Conservation (phyloP, 805 yeast genomes). For the Saccharomycopsis fibuligera region DNA sequence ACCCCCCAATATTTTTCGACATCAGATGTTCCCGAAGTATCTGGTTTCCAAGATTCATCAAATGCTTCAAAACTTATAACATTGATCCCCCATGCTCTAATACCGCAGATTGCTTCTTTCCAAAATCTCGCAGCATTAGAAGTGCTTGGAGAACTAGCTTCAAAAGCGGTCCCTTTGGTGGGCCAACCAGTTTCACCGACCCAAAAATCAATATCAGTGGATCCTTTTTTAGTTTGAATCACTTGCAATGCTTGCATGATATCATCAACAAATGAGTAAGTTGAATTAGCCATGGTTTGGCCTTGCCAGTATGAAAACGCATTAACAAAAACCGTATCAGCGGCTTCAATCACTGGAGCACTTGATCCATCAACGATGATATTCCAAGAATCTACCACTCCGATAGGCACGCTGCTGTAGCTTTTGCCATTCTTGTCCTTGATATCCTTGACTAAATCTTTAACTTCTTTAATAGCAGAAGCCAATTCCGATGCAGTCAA, state of each 20-base stretch:
- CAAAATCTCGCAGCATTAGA: slow-evolving; percentile 75
- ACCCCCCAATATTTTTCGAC: slow-evolving; percentile 97
- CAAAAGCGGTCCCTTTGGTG: slow-evolving; percentile 71
- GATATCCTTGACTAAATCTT: slow-evolving; percentile 51
- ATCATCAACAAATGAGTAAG: slow-evolving; percentile 91
- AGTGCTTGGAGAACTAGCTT: slow-evolving; percentile 50
- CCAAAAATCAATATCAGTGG: slow-evolving; percentile 83
- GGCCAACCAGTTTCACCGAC: slow-evolving; percentile 99
- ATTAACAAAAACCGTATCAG: slow-evolving; percentile 86
- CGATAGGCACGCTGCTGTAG: slow-evolving; percentile 68
- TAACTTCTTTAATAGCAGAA: slow-evolving; percentile 54
- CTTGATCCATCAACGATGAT: slow-evolving; percentile 74
- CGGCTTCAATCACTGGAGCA: slow-evolving; percentile 63
- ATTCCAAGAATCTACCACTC: slow-evolving; percentile 96
- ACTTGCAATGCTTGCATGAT: slow-evolving; percentile 94
- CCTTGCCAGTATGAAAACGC: slow-evolving; percentile 99
- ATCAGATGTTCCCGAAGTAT: slow-evolving; percentile 73
- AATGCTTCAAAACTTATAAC: slow-evolving; percentile 90
- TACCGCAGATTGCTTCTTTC: slow-evolving; percentile 85
- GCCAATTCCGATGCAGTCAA: slow-evolving; percentile 73
- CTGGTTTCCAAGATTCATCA: slow-evolving; percentile 96
- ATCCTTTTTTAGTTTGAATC: slow-evolving; percentile 80
- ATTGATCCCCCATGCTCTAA: slow-evolving; percentile 94
- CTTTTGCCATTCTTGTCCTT: slow-evolving; percentile 77
- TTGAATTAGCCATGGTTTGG: slow-evolving; percentile 73